Evolutionary conservation across 2,329 filamentous ascomycete species (phyloP).

Genomic region (Thielaviopsis euricoi): DNA sequence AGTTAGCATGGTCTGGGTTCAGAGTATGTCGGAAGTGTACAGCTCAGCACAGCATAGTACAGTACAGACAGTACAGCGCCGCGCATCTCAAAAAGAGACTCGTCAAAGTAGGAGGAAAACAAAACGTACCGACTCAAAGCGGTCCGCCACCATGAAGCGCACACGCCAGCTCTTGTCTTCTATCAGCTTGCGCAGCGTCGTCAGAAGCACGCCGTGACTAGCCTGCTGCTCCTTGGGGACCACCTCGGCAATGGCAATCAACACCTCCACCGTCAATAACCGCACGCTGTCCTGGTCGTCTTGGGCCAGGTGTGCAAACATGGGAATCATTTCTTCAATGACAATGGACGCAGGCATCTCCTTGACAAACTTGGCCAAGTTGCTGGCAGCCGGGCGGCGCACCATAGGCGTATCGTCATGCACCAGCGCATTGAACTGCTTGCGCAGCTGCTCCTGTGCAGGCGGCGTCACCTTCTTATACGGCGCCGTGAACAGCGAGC

Average conservation of each 20-base stretch:
- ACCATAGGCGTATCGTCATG: conserved; percentile 99
- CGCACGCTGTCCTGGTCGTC: conserved; percentile 98
- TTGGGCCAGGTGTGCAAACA: conserved; percentile 90
- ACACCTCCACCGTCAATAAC: conserved; percentile 84
- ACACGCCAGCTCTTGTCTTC: conserved; percentile 99
- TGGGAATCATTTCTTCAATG: conserved; percentile 96
- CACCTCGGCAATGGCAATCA: conserved; percentile 91
- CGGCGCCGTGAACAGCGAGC: conserved; percentile 82
- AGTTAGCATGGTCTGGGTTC: no score
- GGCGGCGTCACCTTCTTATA: conserved; percentile 79
- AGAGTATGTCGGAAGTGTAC: no score
- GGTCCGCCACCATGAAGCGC: conserved; percentile 96
- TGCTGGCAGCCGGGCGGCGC: conserved; percentile 86
- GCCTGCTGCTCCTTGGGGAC: conserved; percentile 97
- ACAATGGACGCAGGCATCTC: conserved; percentile 85
- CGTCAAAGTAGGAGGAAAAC: not conserved
- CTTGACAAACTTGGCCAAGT: conserved; percentile 94
- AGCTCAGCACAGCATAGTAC: not conserved
- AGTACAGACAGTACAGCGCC: not conserved
- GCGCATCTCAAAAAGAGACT: not conserved
- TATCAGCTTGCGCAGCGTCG: conserved; percentile 79
- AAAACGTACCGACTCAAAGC: conserved; percentile 73
- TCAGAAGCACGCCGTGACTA: conserved; percentile 84
- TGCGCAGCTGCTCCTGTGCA: conserved; percentile 80
- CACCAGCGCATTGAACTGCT: conserved; percentile 83